Conservation (phyloP, 805 yeast species). For the Pichia thaimueangensis region DNA sequence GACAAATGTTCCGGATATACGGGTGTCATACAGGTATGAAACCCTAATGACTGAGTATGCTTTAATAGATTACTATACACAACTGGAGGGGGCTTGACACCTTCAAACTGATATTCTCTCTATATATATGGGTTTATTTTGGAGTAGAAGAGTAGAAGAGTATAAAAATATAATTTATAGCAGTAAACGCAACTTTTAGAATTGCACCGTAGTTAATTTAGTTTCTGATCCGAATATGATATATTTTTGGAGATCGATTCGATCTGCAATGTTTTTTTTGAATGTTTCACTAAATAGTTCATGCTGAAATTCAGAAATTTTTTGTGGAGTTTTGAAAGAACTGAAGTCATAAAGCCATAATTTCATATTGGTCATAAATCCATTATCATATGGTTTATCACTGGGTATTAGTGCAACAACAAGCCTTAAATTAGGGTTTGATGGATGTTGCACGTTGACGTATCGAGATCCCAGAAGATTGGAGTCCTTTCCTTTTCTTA, state of each 20-base stretch:
- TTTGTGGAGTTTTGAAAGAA: slow-evolving; percentile 11
- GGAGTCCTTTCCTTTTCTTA: slow-evolving; percentile 8
- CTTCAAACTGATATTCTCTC: neutral
- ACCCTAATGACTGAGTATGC: slow-evolving; percentile 68
- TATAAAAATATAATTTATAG: neutral
- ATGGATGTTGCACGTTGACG: slow-evolving; percentile 36
- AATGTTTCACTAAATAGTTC: slow-evolving; percentile 23
- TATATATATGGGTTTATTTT: no score
- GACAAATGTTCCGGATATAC: slow-evolving; percentile 89
- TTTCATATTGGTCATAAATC: slow-evolving; percentile 32
- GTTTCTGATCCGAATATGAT: slow-evolving; percentile 19
- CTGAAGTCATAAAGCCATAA: slow-evolving; percentile 23
- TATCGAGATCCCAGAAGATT: slow-evolving; percentile 28
- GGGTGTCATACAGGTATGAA: slow-evolving; percentile 79
- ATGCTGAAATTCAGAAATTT: slow-evolving; percentile 25
- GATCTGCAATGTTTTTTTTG: slow-evolving; percentile 16
- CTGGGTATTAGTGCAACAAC: slow-evolving; percentile 31
- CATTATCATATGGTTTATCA: slow-evolving; percentile 34
- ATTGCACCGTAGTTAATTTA: slow-evolving; percentile 8
- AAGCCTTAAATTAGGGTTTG: slow-evolving; percentile 27
- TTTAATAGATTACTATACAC: slow-evolving; percentile 50
- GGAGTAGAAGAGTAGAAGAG: no score
- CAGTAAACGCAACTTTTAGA: no score
- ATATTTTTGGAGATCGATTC: slow-evolving; percentile 26
- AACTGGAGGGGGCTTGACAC: slow-evolving; percentile 1